Evolutionary conservation across 139 green algal species (phyloP), one percentile per base, ranked within the genome.

Genomic region (Zygnema cylindricum): DNA sequence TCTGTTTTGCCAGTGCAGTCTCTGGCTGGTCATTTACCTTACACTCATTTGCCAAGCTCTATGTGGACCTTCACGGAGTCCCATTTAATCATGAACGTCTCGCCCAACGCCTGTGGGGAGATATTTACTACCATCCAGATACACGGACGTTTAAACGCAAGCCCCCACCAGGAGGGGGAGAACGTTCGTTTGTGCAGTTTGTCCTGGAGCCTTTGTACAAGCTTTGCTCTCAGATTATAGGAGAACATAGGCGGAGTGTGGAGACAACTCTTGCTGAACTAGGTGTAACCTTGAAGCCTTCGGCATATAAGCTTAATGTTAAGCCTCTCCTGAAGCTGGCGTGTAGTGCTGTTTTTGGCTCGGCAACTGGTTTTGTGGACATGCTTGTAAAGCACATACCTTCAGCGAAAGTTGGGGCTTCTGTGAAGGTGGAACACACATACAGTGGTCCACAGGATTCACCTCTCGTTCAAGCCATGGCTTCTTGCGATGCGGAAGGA

Each of bases 191-290:
- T 88, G 96, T 99, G 82, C 92, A 98, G 86, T 99, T 98, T 76
- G 87, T 99, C 11, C 93, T 99, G 40, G 96, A 98, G 91, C 97
- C 97, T 3, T 90, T 99, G 87, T 99, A 99, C 94, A 99, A 99
- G 93, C 93, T 98, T 39, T 94, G 92, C 86, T 81, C 69, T 73
- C 92, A 96, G 77, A 93, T 96, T 86, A 90, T 93, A 23, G 93
- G 92, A 23, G 94, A 95, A 91, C 93, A 96, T 87, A 87, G 86
- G 69, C 94, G 94, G 85, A 92, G 32, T 75, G 90, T 97, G 55
- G 81, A 90, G 82, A 54, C 49, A 25, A 90, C 95, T 91, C 93
- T 97, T 43, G 92, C 92, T 3, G 93, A 97, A 83, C 95, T 99
- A 84, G 96, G 96, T 54, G 94, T 98, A 11, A 92, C 94, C 81